Base-by-base conservation (phyloP, 2,329 filamentous ascomycete species). In the Tolypocladium sp. region DNA sequence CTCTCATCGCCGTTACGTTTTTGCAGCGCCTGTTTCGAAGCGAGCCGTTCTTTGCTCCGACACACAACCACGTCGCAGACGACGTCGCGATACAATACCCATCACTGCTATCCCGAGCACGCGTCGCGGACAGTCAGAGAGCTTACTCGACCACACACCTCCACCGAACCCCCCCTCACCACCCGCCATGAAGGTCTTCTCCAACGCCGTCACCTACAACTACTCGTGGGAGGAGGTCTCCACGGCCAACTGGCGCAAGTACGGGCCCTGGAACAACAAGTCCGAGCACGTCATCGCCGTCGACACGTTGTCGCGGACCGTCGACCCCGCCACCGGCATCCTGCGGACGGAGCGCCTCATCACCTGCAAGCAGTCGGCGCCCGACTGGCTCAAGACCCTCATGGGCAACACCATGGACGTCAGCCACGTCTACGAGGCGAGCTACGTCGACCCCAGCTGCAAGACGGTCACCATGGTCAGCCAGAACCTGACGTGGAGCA, bases 221-320 rank as follows among this genome's bases (percentile, higher is more conserved):
- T 99, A 99, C 82, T 96, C 93, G 53, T 99, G 94, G 94, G 91
- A 96, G 70, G 93, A 97, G 75, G 94, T 99, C 41, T 96, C 92
- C 33, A 92, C 91, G 17, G 92, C 90, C 72, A 99, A 99, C 82
- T 99, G 94, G 94, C 89, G 87, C 67, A 99, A 99, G 76, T 99
- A 99, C 78, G 95, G 91, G 70, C 93, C 93, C 25, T 97, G 94
- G 93, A 99, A 99, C 79, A 90, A 97, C 74, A 94, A 96, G 78
- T 92, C 90, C n/a, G 91, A 92, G 46, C 94, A 99, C 75, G 94
- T 99, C 65, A 86, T 95, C 65, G 92, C 91, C 65, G 94, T 97
- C 69, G 94, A 99, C 78, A 97, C 93, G 17, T 77, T 99, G 68
- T 88, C 86, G 57, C 90, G 94, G 53, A 65, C 66, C 56, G 78